Base-by-base conservation (phyloP, 208 protist species). In the Porcisia hertigi region DNA sequence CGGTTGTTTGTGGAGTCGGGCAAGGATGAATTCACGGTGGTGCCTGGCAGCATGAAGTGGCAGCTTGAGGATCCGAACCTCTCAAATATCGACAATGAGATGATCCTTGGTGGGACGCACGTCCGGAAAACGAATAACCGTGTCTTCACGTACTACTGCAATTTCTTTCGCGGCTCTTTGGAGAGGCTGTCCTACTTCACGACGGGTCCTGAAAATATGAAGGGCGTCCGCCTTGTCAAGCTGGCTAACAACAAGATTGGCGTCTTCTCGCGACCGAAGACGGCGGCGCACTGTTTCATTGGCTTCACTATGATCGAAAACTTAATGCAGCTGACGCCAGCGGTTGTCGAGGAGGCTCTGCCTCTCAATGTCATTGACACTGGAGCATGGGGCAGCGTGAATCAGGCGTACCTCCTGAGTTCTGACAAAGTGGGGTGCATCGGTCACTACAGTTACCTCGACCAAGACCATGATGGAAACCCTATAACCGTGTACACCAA, bases 331-430 rank as follows among this genome's bases (percentile, higher is more conserved):
- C 71, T 91, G 39, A 85, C 75, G 18, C 55, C 65, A 20, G 64
- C 80, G 3, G 66, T 69, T 34, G 74, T 84, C 36, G 79, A 79
- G 65, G 74, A 83, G 66, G 81, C 80, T 1, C 47, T 74, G 55
- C 75, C 74, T 52, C 80, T 84, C 49, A 79, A 84, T 53, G 76
- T 84, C 54, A 74, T 84, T 43, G 84, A 90, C 71, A 81, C 84
- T 9, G 88, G 86, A 36, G 80, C 86, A 20, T 90, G 88, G 86
- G 86, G 86, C 52, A 86, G 86, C 25, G 81, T 89, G 11, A 92
- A 92, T 73, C 88, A 92, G 79, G 80, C 83, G 1, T 92, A 92
- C 69, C 75, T 92, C 43, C 81, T 92, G 63, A 84, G 83, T 57
- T 82, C 76, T 49, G 83, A 83, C 45, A 92, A 89, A 73, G 71